Evolutionary conservation across 2,329 filamentous ascomycete genomes (phyloP).

Genomic region (Colletotrichum siamense): DNA sequence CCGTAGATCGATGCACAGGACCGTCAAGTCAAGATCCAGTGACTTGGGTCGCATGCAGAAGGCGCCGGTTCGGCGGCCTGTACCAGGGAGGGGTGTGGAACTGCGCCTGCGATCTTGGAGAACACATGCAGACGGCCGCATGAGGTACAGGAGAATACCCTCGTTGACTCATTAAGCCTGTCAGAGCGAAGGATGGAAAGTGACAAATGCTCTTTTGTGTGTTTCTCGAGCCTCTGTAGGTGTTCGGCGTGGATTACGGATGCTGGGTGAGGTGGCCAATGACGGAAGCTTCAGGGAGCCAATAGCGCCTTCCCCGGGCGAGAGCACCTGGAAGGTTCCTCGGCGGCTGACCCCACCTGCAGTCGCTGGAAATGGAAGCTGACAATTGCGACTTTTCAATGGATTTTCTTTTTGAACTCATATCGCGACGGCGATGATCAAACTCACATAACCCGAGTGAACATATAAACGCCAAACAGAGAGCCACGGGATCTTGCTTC

Average conservation of each 20-base stretch:
- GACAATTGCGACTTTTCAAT: not conserved
- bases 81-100: not conserved
- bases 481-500: not conserved
- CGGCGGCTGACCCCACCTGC: not conserved
- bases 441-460: not conserved
- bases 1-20: not conserved
- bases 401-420: not conserved
- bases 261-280: not conserved
- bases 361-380: not conserved
- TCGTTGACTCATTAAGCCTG: not conserved
- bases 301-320: not conserved
- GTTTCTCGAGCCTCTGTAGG: not conserved
- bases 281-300: not conserved
- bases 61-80: slow-evolving; percentile 4
- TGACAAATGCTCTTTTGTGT: not conserved
- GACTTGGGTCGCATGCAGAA: slow-evolving; percentile 11
- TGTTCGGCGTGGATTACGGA: not conserved
- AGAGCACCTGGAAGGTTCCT: slow-evolving; percentile 15
- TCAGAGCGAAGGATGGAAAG: not conserved
- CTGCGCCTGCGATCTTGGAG: not conserved
- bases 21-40: slow-evolving; percentile 1
- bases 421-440: not conserved
- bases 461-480: not conserved
- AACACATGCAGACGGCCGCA: slow-evolving; percentile 7
- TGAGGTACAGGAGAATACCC: not conserved